A percentile compares a stretch with the other conserved stretches of the same genome.
phyloP scores from a whole-genome alignment of 257 asterid species.

The Ehretia macrophylla region DNA sequence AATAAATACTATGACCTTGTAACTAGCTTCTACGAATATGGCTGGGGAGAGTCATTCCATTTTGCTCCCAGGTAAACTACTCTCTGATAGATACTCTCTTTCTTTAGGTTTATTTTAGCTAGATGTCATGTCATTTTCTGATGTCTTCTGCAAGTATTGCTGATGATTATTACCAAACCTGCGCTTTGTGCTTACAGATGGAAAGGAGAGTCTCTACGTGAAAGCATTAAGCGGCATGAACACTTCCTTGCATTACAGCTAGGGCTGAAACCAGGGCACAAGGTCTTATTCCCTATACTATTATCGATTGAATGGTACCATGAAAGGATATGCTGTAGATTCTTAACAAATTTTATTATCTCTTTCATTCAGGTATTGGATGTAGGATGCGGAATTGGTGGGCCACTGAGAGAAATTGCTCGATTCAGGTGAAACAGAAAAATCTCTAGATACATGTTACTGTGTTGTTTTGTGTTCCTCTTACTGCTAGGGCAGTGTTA shows the following conservation, averaged over 20 bases:
- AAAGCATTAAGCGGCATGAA: conserved; percentile 91
- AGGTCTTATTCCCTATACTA: conserved; percentile 36
- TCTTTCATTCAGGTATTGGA: conserved; percentile 71
- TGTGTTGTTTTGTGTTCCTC: conserved; percentile 3
- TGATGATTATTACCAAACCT: neutral
- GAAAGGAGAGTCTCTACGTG: conserved; percentile 90
- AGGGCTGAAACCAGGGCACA: conserved; percentile 78
- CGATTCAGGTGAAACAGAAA: conserved; percentile 63
- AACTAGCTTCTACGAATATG: conserved; percentile 98
- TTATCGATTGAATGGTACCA: neutral
- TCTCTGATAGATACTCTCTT: neutral
- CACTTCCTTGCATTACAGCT: conserved; percentile 94
- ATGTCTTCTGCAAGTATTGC: neutral
- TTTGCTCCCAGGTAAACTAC: conserved; percentile 80
- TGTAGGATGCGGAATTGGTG: conserved; percentile 99
- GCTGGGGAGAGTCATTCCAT: conserved; percentile 99
- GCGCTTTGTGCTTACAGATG: conserved; percentile 38
- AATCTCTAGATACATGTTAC: neutral
- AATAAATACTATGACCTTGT: conserved; percentile 95
- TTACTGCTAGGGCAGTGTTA: neutral
- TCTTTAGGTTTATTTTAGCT: neutral
- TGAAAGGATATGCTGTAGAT: neutral
- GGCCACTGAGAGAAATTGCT: conserved; percentile 93
- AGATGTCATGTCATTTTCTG: neutral
- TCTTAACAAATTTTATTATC: neutral